Conservation (phyloP, 805 yeast genomes). For the Candida lessepsii region DNA sequence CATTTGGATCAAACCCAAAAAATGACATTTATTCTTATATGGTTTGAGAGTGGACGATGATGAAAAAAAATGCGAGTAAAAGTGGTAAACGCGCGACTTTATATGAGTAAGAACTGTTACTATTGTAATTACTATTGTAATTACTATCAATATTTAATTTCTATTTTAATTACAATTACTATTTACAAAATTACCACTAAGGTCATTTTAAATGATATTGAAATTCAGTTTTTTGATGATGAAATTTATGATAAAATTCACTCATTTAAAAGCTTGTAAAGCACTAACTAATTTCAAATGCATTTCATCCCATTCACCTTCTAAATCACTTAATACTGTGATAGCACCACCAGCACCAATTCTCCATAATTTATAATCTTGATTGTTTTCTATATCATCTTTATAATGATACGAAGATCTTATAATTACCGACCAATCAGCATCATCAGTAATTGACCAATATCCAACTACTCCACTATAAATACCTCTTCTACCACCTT, state of each 20-base stretch:
- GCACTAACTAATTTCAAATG: constrained; percentile 75
- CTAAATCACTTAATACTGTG: constrained; percentile 79
- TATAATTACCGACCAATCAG: constrained; percentile 96
- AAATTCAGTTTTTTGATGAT: no score
- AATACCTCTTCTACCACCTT: constrained; percentile 65
- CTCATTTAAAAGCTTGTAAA: no score
- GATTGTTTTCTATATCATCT: constrained; percentile 40
- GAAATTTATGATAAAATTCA: no score
- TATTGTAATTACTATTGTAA: no score
- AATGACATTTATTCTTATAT: constrained; percentile 50
- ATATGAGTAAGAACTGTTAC: no score
- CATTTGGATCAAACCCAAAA: constrained; percentile 61
- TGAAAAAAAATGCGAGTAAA: constrained; percentile 10
- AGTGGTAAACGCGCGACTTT: neutral
- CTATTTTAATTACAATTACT: no score
- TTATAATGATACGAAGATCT: constrained; percentile 73
- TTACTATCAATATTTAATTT: no score
- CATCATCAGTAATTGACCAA: constrained; percentile 82
- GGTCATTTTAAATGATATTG: no score
- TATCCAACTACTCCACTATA: constrained; percentile 96
- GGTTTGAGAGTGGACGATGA: constrained; percentile 6
- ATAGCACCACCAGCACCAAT: constrained; percentile 99
- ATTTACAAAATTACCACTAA: no score
- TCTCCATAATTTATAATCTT: constrained; percentile 52
- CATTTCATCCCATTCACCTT: constrained; percentile 94